Base-by-base conservation (phyloP, 1,139 yeast genomes). In the Meyerozyma carpophila region DNA sequence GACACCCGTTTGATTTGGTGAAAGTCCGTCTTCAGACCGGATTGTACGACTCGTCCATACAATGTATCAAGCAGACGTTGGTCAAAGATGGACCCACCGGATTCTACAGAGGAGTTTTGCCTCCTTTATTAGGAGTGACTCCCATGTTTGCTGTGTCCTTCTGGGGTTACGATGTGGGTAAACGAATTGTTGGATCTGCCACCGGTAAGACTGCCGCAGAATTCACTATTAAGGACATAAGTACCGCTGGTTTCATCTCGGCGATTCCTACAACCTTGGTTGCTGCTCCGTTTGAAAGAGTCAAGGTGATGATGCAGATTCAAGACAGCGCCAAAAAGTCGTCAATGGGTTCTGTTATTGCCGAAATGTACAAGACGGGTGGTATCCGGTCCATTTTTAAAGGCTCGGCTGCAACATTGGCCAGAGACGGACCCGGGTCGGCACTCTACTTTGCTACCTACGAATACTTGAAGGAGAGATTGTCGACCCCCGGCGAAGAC, bases 371-470 rank as follows among this genome's bases (percentile, higher is more conserved):
- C 58, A 74, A 73, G 44, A 81, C 85, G 41, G 98, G 97, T 32
- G 98, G 98, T 39, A 55, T 91, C 38, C 68, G 77, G 51, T 90
- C 98, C 1, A 77, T 93, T 39, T 91, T 88, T 69, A 87, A 88
- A 63, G 98, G 98, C 16, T 85, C 96, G 0, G 77, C 75, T 21
- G 97, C 97, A 5, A 93, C 98, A 1, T 70, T 93, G 51, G 95
- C 96, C 13, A 82, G 98, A 65, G 98, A 93, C 60, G 98, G 98
- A 9, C 98, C 98, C 1, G 98, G 98, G 4, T 85, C 95, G n/a
- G 98, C 98, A 0, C 74, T 90, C 29, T 93, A 93, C 68, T 93
- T 93, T 63, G 98, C 97, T 3, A 88, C 96, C 2, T 93, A 93
- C 63, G 98, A 93, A 63, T 75, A 79, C 54, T 68, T 88, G 51